phyloP scores from a whole-genome alignment of 768 basidiomycete species.

The Roridomyces roridus region DNA sequence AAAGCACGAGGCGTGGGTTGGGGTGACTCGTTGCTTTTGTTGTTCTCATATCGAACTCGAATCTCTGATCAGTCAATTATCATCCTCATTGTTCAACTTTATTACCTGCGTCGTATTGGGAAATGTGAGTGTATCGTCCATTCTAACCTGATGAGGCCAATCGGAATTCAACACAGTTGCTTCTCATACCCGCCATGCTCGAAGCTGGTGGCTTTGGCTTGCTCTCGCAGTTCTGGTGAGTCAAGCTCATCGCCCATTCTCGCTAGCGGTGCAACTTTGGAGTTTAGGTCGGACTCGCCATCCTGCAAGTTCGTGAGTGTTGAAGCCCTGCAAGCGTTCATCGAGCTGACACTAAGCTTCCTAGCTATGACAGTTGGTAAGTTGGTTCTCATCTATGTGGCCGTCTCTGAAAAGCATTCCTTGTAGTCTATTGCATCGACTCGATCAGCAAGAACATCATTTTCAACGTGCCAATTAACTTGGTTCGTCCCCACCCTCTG shows the following conservation, averaged over 20 bases:
- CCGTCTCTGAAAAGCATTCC: not conserved
- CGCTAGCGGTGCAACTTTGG: too few species aligned
- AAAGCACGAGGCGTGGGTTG: constrained; percentile 14
- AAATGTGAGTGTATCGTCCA: constrained; percentile 9
- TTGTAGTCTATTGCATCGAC: constrained; percentile 18
- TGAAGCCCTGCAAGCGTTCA: not conserved
- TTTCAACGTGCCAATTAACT: constrained; percentile 20
- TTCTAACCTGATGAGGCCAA: not conserved
- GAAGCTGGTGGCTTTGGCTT: constrained; percentile 22
- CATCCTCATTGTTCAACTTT: constrained; percentile 19
- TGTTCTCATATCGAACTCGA: too few species aligned
- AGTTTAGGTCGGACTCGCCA: constrained; percentile 11
- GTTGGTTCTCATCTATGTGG: not conserved
- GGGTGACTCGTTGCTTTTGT: too few species aligned
- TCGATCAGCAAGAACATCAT: constrained; percentile 16
- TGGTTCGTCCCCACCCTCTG: constrained; percentile 13
- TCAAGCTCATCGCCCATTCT: not conserved
- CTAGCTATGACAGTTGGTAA: constrained; percentile 13
- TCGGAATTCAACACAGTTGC: constrained; percentile 1
- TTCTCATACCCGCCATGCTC: constrained; percentile 16
- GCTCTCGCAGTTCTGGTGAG: constrained; percentile 11
- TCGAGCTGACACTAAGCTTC: not conserved
- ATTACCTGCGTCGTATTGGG: constrained; percentile 18
- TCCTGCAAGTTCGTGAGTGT: constrained; percentile 23
- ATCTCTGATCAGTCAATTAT: constrained; percentile 16